Evolutionary conservation across 805 yeast genomes (phyloP).

Genomic region (Limtongia smithiae): DNA sequence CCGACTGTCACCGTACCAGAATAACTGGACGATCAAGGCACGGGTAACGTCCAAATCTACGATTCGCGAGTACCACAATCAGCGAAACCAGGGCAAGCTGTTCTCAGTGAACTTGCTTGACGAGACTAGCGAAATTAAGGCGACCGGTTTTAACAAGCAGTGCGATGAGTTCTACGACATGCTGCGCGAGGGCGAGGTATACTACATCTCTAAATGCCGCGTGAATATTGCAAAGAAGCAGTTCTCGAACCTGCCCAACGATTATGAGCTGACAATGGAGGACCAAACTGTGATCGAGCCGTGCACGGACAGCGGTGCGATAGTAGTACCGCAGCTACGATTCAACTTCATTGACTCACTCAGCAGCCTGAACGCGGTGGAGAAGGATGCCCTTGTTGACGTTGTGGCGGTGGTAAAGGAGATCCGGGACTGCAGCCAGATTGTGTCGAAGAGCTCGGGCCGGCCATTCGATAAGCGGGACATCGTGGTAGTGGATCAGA

Average conservation of each 20-base stretch:
- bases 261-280: slow-evolving; percentile 80
- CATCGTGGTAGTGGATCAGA: slow-evolving; percentile 76
- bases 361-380: slow-evolving; percentile 60
- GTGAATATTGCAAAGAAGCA: slow-evolving; percentile 81
- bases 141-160: slow-evolving; percentile 86
- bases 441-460: slow-evolving; percentile 83
- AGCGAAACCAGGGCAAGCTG: slow-evolving; percentile 82
- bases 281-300: slow-evolving; percentile 73
- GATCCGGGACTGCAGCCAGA: slow-evolving; percentile 69
- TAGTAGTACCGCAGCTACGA: slow-evolving; percentile 64
- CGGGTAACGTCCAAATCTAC: slow-evolving; percentile 87
- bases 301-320: slow-evolving; percentile 52
- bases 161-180: slow-evolving; percentile 75
- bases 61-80: slow-evolving; percentile 81
- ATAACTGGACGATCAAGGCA: slow-evolving; percentile 88
- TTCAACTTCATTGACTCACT: slow-evolving; percentile 67
- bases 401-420: slow-evolving; percentile 82
- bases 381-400: slow-evolving; percentile 71
- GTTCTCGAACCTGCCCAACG: slow-evolving; percentile 78
- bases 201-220: slow-evolving; percentile 75
- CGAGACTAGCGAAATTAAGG: slow-evolving; percentile 93
- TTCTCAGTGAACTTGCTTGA: slow-evolving; percentile 86
- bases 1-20: slow-evolving; percentile 85
- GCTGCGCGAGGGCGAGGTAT: slow-evolving; percentile 84
- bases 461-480: slow-evolving; percentile 92